A percentile compares a stretch with the other conserved stretches of the same genome.
Conservation (phyloP, 2,329 filamentous ascomycete species). For the Whalleya microplaca region DNA sequence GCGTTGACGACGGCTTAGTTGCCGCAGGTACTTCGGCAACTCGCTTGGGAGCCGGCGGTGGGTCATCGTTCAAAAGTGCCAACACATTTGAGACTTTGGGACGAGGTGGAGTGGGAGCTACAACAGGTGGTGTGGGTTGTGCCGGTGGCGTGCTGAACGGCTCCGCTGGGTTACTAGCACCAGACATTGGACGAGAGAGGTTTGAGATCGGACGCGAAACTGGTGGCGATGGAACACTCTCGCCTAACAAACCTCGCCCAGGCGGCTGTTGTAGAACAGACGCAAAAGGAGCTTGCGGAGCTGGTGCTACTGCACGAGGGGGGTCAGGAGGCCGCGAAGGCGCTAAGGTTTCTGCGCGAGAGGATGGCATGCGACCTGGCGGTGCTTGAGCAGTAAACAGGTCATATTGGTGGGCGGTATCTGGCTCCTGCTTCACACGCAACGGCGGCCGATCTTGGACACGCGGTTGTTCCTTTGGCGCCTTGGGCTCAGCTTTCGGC, state of each 20-base stretch:
- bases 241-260: slow-evolving; percentile 46
- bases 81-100: slow-evolving; percentile 67
- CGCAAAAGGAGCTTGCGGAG: slow-evolving; percentile 39
- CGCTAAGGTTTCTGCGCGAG: slow-evolving; percentile 46
- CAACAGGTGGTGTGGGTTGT: slow-evolving; percentile 44
- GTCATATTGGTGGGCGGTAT: slow-evolving; percentile 51
- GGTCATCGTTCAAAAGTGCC: slow-evolving; percentile 65
- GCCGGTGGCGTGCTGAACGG: slow-evolving; percentile 40
- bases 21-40: slow-evolving; percentile 51
- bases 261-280: slow-evolving; percentile 46
- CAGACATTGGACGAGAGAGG: slow-evolving; percentile 35
- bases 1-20: slow-evolving; percentile 52
- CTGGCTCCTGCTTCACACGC: slow-evolving; percentile 56
- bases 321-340: slow-evolving; percentile 48
- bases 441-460: slow-evolving; percentile 37
- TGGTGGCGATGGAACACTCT: slow-evolving; percentile 46
- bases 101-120: slow-evolving; percentile 45
- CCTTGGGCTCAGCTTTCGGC: slow-evolving; percentile 37
- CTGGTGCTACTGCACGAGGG: slow-evolving; percentile 42
- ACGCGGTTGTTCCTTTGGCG: slow-evolving; percentile 37
- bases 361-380: slow-evolving; percentile 43
- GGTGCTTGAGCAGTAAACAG: slow-evolving; percentile 45
- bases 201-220: slow-evolving; percentile 40
- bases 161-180: slow-evolving; percentile 35
- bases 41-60: slow-evolving; percentile 54